Percentiles rank a stretch among this genome's conserved stretches.
phyloP scores from a whole-genome alignment of 1,284 basidiomycete species.

The Ceraceosorus guamensis region DNA sequence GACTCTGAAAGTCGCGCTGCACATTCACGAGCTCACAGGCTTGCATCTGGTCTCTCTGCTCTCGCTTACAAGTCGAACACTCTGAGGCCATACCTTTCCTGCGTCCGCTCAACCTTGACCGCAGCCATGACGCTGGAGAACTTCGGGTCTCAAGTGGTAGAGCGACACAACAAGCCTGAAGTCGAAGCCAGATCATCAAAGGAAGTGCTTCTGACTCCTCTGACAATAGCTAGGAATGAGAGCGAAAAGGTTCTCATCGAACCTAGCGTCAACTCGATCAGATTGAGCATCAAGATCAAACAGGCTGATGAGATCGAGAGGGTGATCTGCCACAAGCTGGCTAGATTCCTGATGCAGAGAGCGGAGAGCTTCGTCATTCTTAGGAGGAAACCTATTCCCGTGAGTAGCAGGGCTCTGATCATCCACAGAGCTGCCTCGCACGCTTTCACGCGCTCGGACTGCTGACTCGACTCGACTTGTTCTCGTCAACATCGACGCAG shows the following conservation, averaged over 20 bases:
- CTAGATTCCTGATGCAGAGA: constrained; percentile 97
- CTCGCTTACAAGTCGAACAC: constrained; percentile 53
- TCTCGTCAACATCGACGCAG: neutral
- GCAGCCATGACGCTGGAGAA: constrained; percentile 95
- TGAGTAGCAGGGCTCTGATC: constrained; percentile 49
- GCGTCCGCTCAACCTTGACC: constrained; percentile 87
- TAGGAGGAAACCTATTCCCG: constrained; percentile 80
- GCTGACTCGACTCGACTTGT: neutral
- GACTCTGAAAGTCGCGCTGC: too few relatives aligned
- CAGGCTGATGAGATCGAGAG: constrained; percentile 98
- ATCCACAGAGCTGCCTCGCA: too few relatives aligned
- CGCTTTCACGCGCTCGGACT: too few relatives aligned
- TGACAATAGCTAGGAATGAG: constrained; percentile 91
- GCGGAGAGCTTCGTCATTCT: constrained; percentile 96
- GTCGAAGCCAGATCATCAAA: constrained; percentile 34
- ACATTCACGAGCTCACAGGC: too few relatives aligned
- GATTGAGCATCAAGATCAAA: constrained; percentile 94
- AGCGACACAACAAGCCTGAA: constrained; percentile 88
- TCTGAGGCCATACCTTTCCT: constrained; percentile 88
- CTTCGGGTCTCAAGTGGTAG: constrained; percentile 95
- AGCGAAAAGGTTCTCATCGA: constrained; percentile 95
- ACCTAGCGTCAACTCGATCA: constrained; percentile 90
- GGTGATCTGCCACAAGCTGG: constrained; percentile 95
- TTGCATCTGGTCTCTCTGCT: too few relatives aligned
- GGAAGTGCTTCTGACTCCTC: constrained; percentile 80